Percentiles rank a stretch among this genome's conserved stretches.
These are phyloP conservation scores for Cerrena zonata DNA, from an alignment of 1,284 basidiomycete genomes.

Conservation along the genomic window DNA sequence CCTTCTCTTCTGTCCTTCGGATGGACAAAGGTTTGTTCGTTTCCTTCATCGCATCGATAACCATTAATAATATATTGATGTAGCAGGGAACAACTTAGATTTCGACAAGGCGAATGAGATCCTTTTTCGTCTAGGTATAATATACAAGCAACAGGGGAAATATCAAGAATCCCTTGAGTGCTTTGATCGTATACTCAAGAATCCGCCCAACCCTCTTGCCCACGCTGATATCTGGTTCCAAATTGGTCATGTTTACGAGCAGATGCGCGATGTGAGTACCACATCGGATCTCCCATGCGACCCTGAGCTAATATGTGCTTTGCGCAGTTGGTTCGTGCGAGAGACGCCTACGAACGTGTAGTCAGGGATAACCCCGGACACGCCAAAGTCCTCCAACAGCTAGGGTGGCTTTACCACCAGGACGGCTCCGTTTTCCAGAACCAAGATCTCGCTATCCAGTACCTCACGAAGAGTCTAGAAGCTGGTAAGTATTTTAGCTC, in stretches of 20 bases:
- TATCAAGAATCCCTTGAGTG: constrained; percentile 81
- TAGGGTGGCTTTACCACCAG: constrained; percentile 97
- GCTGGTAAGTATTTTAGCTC: constrained; percentile 73
- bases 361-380: constrained; percentile 89
- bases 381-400: constrained; percentile 95
- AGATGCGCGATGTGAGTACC: constrained; percentile 83
- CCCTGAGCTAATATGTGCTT: constrained; percentile 8
- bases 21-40: constrained; percentile 83
- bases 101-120: constrained; percentile 99
- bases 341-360: constrained; percentile 96
- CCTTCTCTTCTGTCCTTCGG: constrained; percentile 90
- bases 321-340: constrained; percentile 77
- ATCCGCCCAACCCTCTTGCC: constrained; percentile 90
- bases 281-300: constrained; percentile 4
- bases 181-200: constrained; percentile 93
- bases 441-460: constrained; percentile 89
- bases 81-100: constrained; percentile 42
- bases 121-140: constrained; percentile 95
- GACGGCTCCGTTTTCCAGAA: constrained; percentile 91
- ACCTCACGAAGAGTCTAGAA: constrained; percentile 90
- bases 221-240: constrained; percentile 99
- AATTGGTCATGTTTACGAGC: constrained; percentile 97
- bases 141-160: constrained; percentile 98
- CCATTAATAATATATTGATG: constrained; percentile 38
- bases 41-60: too few relatives aligned